A percentile compares a stretch with the other conserved stretches of the same genome.
These are phyloP conservation scores for Macrolepiota fuliginosa DNA, from an alignment of 768 basidiomycete species.

Conservation along the genomic window DNA sequence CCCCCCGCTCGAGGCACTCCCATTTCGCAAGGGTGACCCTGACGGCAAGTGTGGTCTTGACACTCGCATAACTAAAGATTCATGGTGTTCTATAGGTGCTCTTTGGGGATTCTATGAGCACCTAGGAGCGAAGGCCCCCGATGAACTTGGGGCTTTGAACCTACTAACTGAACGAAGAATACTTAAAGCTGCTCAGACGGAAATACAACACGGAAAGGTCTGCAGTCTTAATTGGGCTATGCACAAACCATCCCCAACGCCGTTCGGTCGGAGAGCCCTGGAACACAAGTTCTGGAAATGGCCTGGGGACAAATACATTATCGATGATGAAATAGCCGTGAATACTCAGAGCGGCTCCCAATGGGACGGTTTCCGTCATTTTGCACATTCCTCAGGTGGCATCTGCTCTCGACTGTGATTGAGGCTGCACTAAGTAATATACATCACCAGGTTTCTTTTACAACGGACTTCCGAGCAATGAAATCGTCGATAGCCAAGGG, in stretches of 20 bases:
- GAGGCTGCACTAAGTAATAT: neutral
- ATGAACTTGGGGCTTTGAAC: conserved; percentile 23
- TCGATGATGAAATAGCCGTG: conserved; percentile 22
- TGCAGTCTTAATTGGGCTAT: conserved; percentile 23
- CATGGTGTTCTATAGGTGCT: conserved; percentile 15
- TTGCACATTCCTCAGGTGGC: neutral
- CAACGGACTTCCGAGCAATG: conserved; percentile 18
- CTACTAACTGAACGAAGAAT: conserved; percentile 21
- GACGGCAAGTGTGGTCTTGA: conserved; percentile 12
- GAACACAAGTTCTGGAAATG: conserved; percentile 19
- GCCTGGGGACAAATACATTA: conserved; percentile 14
- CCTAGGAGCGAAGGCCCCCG: conserved; percentile 13
- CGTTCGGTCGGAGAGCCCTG: conserved; percentile 16
- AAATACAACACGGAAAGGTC: conserved; percentile 20
- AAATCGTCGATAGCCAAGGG: conserved; percentile 18
- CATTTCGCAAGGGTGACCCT: conserved; percentile 22
- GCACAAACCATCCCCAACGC: conserved; percentile 21
- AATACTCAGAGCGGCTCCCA: conserved; percentile 25
- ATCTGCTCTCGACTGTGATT: neutral
- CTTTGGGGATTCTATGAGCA: conserved; percentile 27
- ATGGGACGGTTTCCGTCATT: conserved; percentile 23
- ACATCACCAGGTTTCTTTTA: conserved; percentile 20
- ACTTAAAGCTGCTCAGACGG: conserved; percentile 17
- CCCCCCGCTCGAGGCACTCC: conserved; percentile 18
- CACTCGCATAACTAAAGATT: neutral